Evolutionary conservation across 2,329 filamentous ascomycete genomes (phyloP).

Genomic region (Xylariales sp.): DNA sequence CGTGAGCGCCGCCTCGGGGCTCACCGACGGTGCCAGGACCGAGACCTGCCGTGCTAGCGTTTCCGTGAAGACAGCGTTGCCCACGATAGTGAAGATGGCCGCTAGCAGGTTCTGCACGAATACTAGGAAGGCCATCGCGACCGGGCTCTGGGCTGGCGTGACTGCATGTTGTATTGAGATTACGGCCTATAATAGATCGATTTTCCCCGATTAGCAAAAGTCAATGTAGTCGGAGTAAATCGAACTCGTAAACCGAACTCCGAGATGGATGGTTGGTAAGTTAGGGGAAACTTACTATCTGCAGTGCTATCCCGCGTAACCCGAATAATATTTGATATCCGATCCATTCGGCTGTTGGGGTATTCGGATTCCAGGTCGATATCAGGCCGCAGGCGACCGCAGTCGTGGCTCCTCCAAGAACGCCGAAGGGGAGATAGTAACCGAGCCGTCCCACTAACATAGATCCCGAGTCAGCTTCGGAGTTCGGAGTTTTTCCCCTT

Average conservation of each 20-base stretch:
- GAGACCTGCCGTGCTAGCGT: conserved; percentile 2
- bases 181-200: conserved; percentile 14
- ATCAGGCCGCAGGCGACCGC: conserved; percentile 21
- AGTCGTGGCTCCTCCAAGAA: conserved; percentile 10
- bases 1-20: conserved; percentile 14
- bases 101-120: conserved; percentile 5
- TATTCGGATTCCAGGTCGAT: conserved; percentile 14
- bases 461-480: conserved; percentile 3
- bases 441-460: conserved; percentile 15
- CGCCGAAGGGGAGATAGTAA: conserved; percentile 24
- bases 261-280: neutral
- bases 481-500: neutral
- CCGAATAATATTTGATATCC: conserved; percentile 26
- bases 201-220: neutral
- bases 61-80: conserved; percentile 23
- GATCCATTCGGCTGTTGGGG: conserved; percentile 16
- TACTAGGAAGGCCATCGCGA: conserved; percentile 21
- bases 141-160: conserved; percentile 5
- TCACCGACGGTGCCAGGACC: conserved; percentile 15
- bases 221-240: neutral
- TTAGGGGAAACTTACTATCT: conserved; percentile 9
- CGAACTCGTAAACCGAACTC: neutral
- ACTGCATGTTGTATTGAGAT: conserved; percentile 21
- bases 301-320: conserved; percentile 17
- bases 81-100: conserved; percentile 6